Conservation (phyloP, 2,329 filamentous ascomycete species). For the Fusarium beomiforme region DNA sequence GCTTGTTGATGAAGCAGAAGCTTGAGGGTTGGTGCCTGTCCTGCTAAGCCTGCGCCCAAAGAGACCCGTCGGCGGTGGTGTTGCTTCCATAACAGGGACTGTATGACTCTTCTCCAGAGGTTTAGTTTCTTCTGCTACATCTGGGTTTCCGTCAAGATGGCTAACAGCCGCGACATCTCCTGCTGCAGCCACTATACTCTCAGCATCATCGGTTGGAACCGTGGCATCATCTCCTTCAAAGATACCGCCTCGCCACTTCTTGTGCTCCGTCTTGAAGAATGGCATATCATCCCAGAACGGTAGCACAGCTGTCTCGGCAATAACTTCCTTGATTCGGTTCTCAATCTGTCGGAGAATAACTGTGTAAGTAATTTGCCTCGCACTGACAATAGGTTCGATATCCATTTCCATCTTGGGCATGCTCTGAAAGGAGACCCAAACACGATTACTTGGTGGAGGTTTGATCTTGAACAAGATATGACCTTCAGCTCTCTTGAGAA, state of each 20-base stretch:
- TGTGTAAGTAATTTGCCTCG: slow-evolving; percentile 93
- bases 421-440: slow-evolving; percentile 97
- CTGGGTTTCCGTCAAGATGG: slow-evolving; percentile 54
- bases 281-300: slow-evolving; percentile 98
- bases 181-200: slow-evolving; percentile 46
- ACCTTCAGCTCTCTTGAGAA: slow-evolving; percentile 85
- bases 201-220: slow-evolving; percentile 36
- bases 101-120: slow-evolving; percentile 67
- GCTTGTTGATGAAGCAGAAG: slow-evolving; percentile 58
- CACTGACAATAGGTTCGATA: slow-evolving; percentile 96
- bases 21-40: slow-evolving; percentile 43
- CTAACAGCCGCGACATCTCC: slow-evolving; percentile 61
- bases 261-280: slow-evolving; percentile 83
- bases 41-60: slow-evolving; percentile 62
- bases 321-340: slow-evolving; percentile 91
- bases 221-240: slow-evolving; percentile 69
- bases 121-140: slow-evolving; percentile 53
- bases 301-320: slow-evolving; percentile 89
- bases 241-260: slow-evolving; percentile 86
- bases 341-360: slow-evolving; percentile 94
- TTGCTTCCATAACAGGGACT: slow-evolving; percentile 55
- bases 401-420: slow-evolving; percentile 93
- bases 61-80: slow-evolving; percentile 51
- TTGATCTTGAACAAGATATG: slow-evolving; percentile 89
- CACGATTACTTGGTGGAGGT: slow-evolving; percentile 90